Base-by-base conservation (phyloP, 139 green algal species). In the Volvox africanus region DNA sequence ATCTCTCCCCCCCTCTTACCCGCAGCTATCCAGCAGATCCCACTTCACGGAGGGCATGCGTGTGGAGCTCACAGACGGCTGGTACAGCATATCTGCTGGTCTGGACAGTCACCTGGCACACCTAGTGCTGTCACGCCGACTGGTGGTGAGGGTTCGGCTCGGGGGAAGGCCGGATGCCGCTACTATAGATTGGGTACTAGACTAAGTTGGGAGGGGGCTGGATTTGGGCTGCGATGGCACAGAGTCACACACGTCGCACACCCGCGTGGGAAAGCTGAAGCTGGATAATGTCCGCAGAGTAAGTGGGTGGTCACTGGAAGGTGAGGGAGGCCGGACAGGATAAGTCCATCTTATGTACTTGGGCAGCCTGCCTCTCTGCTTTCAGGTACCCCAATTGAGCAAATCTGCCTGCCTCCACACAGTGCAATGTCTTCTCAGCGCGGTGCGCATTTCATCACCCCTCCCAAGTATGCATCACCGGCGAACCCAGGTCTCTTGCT, bases 61-160 rank as follows among this genome's bases (percentile, higher is more conserved):
- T 1, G 37, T 97, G 69, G 91, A 96, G 89, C 91, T 98, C 9
- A 97, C 90, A 20, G 96, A 98, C 86, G 96, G 96, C 9, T 97
- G 96, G 96, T 98, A 98, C 92, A 83, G 84, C 44, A 89, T 97
- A 0, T 86, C 85, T 0, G 95, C 93, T 0, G 24, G 35, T 0
- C 68, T 96, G 26, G 96, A 98, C 90, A 84, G 55, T 1, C 79
- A 81, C 0, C 91, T 97, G 30, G 79, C 88, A 19, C 61, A 68
- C 73, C 87, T 95, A 77, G 78, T 94, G 21, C 1, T 82, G 0
- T 0, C 1, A 3, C 92, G 94, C 32, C 83, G 81, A 22, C 44
- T 94, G n/a, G 67, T 89, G 92, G 94, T 93, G 55, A 36, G 71
- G 71, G 14, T 5, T n/a, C 6, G 21, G 65, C 9, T 55, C 44